Percentiles rank a stretch among this genome's conserved stretches.
Conservation (phyloP, 2,329 filamentous ascomycete species). For the Seiridium cupressi region DNA sequence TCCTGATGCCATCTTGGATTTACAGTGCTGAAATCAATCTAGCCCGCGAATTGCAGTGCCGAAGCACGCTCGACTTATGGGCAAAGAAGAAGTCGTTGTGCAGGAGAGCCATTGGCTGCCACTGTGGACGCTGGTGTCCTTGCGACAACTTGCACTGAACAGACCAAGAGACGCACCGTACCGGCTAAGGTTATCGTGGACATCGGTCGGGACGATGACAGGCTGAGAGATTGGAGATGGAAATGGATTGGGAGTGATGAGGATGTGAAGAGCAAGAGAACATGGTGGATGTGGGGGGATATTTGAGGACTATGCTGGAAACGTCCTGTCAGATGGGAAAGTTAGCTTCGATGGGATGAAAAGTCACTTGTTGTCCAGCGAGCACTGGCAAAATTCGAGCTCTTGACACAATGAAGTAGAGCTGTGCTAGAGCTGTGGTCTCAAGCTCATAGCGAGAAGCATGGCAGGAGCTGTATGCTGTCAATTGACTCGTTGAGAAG, state of each 20-base stretch:
- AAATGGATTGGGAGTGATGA: background rate
- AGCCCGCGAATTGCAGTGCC: background rate
- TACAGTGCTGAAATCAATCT: background rate
- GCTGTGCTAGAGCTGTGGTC: too few relatives aligned
- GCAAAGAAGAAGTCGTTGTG: background rate
- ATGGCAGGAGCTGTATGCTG: too few relatives aligned
- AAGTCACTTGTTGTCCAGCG: too few relatives aligned
- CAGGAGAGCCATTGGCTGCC: background rate
- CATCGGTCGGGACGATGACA: background rate
- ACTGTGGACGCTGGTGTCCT: background rate
- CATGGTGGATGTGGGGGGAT: too few relatives aligned
- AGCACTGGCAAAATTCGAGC: too few relatives aligned
- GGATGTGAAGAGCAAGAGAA: background rate
- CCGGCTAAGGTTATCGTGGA: background rate
- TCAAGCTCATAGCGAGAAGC: too few relatives aligned
- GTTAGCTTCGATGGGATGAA: too few relatives aligned
- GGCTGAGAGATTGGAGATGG: background rate
- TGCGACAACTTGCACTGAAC: background rate
- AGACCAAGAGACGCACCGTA: background rate
- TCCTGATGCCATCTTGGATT: background rate
- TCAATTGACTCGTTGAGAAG: too few relatives aligned
- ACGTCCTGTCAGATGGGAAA: too few relatives aligned
- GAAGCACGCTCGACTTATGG: background rate
- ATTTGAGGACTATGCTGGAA: too few relatives aligned
- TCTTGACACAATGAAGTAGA: too few relatives aligned